A percentile compares a stretch with the other conserved stretches of the same genome.
Evolutionary conservation across 345 rosid genomes (phyloP).

Genomic region (Camelina laxa): DNA sequence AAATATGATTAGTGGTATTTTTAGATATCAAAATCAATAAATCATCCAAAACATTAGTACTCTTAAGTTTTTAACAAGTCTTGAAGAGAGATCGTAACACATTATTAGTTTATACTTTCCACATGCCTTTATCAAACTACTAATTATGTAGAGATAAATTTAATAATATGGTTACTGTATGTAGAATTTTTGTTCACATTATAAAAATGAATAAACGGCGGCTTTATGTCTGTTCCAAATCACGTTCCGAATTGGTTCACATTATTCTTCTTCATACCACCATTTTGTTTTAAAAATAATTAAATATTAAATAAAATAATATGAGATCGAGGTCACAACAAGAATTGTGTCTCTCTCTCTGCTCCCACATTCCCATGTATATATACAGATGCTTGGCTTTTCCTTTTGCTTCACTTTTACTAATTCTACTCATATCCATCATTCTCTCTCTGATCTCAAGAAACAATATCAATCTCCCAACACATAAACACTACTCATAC

Average conservation of each 20-base stretch:
- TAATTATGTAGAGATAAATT: background rate
- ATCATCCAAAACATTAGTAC: background rate
- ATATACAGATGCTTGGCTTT: conserved; percentile 42
- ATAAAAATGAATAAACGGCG: conserved; percentile 35
- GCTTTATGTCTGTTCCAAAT: conserved; percentile 43
- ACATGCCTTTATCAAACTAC: no score
- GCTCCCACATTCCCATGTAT: conserved; percentile 32
- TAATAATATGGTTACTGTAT: background rate
- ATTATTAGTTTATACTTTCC: no score
- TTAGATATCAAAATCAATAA: background rate
- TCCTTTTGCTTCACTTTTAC: conserved; percentile 34
- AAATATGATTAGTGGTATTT: background rate
- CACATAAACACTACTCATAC: background rate
- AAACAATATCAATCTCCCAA: conserved; percentile 23
- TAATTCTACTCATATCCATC: conserved; percentile 22
- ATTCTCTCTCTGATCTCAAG: conserved; percentile 31
- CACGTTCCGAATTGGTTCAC: conserved; percentile 44
- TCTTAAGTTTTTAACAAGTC: background rate
- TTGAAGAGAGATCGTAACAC: no score
- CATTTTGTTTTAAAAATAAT: background rate
- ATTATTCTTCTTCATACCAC: conserved; percentile 16
- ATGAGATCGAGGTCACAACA: conserved; percentile 24
- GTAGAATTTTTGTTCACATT: conserved; percentile 2
- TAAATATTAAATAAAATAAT: background rate
- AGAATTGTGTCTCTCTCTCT: conserved; percentile 13